These are phyloP conservation scores for Pleurotus eryngii DNA, from an alignment of 768 basidiomycete genomes.

Conservation along the genomic window DNA sequence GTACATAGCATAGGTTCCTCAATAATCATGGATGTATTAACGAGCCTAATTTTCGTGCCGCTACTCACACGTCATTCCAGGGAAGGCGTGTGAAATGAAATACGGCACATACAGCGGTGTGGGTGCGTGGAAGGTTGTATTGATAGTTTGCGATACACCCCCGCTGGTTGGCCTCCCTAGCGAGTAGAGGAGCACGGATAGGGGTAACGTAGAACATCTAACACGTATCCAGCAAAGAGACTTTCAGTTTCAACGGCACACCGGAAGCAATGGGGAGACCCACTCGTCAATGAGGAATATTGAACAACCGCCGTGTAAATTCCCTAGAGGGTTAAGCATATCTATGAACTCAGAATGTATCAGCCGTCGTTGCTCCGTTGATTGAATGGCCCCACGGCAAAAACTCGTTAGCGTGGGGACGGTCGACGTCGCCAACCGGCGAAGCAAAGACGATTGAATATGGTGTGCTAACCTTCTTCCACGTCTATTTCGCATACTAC, in stretches of 20 bases:
- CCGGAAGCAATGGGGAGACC: slow-evolving; percentile 14
- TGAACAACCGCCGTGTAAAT: slow-evolving; percentile 53
- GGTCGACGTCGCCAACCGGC: background rate
- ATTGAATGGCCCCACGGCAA: no score
- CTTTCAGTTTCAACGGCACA: background rate
- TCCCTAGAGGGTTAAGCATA: slow-evolving; percentile 49
- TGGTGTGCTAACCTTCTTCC: slow-evolving; percentile 34
- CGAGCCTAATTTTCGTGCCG: background rate
- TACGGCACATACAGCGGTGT: background rate
- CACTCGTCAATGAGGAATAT: slow-evolving; percentile 53
- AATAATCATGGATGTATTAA: slow-evolving; percentile 4
- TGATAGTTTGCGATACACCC: slow-evolving; percentile 13
- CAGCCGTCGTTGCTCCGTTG: background rate
- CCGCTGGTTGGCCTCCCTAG: slow-evolving; percentile 24
- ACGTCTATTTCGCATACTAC: slow-evolving; percentile 44
- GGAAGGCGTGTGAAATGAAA: background rate
- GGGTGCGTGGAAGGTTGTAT: slow-evolving; percentile 6
- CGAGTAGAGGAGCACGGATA: slow-evolving; percentile 26
- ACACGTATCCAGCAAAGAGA: background rate
- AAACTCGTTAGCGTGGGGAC: background rate
- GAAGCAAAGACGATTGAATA: background rate
- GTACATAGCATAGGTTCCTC: slow-evolving; percentile 7
- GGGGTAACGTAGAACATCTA: slow-evolving; percentile 50
- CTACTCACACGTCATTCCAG: background rate
- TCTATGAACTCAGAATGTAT: slow-evolving; percentile 27